phyloP scores from a whole-genome alignment of 495 filamentous ascomycete species.

The Aspergillus wentii region DNA sequence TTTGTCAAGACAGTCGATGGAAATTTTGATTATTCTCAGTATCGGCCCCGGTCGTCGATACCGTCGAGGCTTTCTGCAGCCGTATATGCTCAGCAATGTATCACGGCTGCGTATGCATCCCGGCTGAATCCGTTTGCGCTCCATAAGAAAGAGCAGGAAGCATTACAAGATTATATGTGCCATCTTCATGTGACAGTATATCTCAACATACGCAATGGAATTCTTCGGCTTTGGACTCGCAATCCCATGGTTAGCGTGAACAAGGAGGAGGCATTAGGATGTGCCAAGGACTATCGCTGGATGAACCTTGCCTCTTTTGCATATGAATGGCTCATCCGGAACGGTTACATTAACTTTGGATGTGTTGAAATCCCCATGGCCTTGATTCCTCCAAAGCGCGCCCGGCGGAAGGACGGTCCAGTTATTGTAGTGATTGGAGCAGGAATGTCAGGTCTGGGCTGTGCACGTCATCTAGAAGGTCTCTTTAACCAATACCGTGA shows the following conservation, averaged over 20 bases:
- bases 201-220: conserved; percentile 93
- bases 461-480: conserved; percentile 84
- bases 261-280: conserved; percentile 84
- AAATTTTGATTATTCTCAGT: conserved; percentile 24
- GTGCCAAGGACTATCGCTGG: conserved; percentile 87
- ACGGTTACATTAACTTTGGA: conserved; percentile 96
- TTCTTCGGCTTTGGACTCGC: conserved; percentile 82
- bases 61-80: conserved; percentile 64
- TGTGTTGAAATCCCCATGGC: conserved; percentile 64
- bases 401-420: conserved; percentile 43
- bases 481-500: conserved; percentile 73
- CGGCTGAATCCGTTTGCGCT: conserved; percentile 85
- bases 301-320: conserved; percentile 84
- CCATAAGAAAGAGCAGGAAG: conserved; percentile 77
- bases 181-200: conserved; percentile 92
- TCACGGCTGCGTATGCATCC: conserved; percentile 81
- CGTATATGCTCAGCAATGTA: conserved; percentile 83
- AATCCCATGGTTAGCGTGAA: conserved; percentile 87
- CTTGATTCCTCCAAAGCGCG: conserved; percentile 33
- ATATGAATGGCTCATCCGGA: conserved; percentile 85
- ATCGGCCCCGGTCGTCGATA: conserved; percentile 70
- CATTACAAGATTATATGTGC: conserved; percentile 76
- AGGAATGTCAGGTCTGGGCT: conserved; percentile 87
- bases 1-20: conserved; percentile 6
- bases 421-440: conserved; percentile 89